Conservation (phyloP, 352 stramenopile species). For the Globisporangium acanthophoron region DNA sequence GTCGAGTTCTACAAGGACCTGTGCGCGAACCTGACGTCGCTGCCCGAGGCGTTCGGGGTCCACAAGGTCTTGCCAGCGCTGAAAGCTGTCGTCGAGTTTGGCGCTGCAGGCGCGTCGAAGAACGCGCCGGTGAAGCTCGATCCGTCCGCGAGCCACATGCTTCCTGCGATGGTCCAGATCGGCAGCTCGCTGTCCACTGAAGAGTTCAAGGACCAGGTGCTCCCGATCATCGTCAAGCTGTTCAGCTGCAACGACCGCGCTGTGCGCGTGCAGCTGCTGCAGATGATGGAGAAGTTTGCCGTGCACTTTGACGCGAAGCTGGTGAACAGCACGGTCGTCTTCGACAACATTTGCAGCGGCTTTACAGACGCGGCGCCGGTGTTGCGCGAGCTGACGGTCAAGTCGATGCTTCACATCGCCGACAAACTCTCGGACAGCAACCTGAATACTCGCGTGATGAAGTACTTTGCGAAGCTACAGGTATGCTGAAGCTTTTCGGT, state of each 20-base stretch:
- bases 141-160: slow-evolving; percentile 83
- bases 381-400: slow-evolving; percentile 89
- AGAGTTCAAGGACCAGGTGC: slow-evolving; percentile 84
- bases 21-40: slow-evolving; percentile 47
- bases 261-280: slow-evolving; percentile 85
- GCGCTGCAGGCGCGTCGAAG: slow-evolving; percentile 40
- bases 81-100: slow-evolving; percentile 82
- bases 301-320: slow-evolving; percentile 88
- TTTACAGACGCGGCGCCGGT: slow-evolving; percentile 88
- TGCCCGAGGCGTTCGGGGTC: slow-evolving; percentile 72
- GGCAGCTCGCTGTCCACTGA: slow-evolving; percentile 65
- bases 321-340: slow-evolving; percentile 87
- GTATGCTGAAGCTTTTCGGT: slow-evolving; percentile 19
- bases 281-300: slow-evolving; percentile 90
- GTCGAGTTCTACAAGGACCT: slow-evolving; percentile 94
- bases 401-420: slow-evolving; percentile 89
- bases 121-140: slow-evolving; percentile 71
- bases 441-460: slow-evolving; percentile 90
- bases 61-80: slow-evolving; percentile 85
- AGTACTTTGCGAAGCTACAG: slow-evolving; percentile 90
- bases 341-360: slow-evolving; percentile 89
- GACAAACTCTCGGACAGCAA: slow-evolving; percentile 89
- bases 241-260: slow-evolving; percentile 91
- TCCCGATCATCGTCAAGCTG: slow-evolving; percentile 86
- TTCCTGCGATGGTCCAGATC: slow-evolving; percentile 86